A percentile compares a stretch with the other conserved stretches of the same genome.
Evolutionary conservation across 2,329 filamentous ascomycete genomes (phyloP).

Genomic region (Zymoseptoria pseudotritici): DNA sequence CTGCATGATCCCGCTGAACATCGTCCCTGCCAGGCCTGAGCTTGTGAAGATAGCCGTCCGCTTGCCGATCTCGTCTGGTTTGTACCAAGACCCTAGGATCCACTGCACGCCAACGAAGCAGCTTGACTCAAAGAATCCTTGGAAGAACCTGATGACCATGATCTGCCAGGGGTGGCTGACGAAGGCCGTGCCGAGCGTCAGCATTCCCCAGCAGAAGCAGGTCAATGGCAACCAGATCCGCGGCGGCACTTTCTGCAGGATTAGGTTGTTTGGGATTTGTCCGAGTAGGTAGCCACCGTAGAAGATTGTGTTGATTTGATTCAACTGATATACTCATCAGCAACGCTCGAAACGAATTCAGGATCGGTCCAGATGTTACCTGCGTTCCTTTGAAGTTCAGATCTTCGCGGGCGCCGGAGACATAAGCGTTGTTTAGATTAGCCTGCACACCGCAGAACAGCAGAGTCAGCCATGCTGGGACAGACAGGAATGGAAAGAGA

Average conservation of each 20-base stretch:
- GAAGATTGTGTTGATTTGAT: conserved; percentile 31
- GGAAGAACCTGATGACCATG: conserved; percentile 52
- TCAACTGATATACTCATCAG: conserved; percentile 34
- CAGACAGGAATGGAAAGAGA: background rate
- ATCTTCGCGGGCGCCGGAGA: conserved; percentile 49
- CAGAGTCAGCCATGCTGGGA: conserved; percentile 10
- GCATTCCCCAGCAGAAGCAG: conserved; percentile 52
- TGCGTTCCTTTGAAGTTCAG: conserved; percentile 40
- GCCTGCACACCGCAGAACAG: conserved; percentile 16
- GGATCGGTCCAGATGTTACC: background rate
- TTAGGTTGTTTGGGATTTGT: conserved; percentile 55
- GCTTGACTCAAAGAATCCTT: conserved; percentile 26
- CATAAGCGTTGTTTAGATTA: conserved; percentile 49
- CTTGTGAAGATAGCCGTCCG: conserved; percentile 55
- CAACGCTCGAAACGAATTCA: background rate
- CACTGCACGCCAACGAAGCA: conserved; percentile 24
- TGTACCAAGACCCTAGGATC: conserved; percentile 22
- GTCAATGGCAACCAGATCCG: conserved; percentile 43
- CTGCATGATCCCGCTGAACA: conserved; percentile 58
- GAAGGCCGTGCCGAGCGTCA: conserved; percentile 49
- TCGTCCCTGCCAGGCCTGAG: conserved; percentile 52
- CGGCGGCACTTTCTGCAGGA: conserved; percentile 56
- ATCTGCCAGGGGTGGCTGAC: conserved; percentile 46
- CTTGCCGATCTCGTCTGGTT: conserved; percentile 44
- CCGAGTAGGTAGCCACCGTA: conserved; percentile 43